phyloP scores from a whole-genome alignment of 768 basidiomycete genomes.

The Lactifluus subvellereus region DNA sequence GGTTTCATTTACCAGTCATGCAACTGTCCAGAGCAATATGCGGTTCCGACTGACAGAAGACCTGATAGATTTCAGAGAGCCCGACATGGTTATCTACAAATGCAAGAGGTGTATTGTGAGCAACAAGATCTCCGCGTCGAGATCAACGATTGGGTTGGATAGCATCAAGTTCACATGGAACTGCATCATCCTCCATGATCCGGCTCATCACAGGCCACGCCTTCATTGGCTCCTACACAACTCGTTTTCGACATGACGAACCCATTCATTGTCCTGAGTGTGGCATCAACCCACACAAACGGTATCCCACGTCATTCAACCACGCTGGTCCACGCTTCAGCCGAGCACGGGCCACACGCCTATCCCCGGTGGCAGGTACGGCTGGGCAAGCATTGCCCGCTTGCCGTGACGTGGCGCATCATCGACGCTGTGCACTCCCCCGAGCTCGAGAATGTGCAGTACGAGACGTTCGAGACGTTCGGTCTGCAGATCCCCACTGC shows the following conservation, averaged over 20 bases:
- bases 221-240: too few species aligned
- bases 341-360: too few species aligned
- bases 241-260: too few species aligned
- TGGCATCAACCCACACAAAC: conserved; percentile 40
- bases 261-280: too few species aligned
- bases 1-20: conserved; percentile 5
- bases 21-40: conserved; percentile 81
- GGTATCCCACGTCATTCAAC: conserved; percentile 66
- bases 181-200: too few species aligned
- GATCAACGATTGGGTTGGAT: conserved; percentile 56
- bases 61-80: conserved; percentile 89
- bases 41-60: conserved; percentile 97
- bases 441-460: conserved; percentile 80
- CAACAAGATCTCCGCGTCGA: conserved; percentile 92
- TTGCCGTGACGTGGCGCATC: conserved; percentile 93
- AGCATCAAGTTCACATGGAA: too few species aligned
- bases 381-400: conserved; percentile 91
- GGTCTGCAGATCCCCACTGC: conserved; percentile 76
- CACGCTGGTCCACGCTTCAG: too few species aligned
- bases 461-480: conserved; percentile 79
- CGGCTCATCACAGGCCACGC: too few species aligned
- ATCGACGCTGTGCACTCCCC: conserved; percentile 97
- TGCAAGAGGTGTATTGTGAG: conserved; percentile 86
- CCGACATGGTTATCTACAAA: conserved; percentile 99
- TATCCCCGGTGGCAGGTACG: conserved; percentile 77